Evolutionary conservation across 805 yeast genomes (phyloP).

Genomic region (Candida stauntonica): DNA sequence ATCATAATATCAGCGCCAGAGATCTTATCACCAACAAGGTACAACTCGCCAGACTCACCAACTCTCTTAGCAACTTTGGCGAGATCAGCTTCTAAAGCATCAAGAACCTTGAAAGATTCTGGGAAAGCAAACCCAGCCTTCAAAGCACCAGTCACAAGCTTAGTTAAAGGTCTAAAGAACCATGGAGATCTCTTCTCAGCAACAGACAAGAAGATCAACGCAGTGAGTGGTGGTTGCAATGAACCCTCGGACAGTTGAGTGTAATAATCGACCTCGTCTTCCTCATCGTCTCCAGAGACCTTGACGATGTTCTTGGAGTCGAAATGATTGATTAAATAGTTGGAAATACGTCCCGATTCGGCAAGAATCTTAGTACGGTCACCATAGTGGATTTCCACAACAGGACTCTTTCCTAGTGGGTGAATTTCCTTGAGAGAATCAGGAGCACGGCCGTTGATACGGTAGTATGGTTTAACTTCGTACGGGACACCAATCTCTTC

Average conservation of each 20-base stretch:
- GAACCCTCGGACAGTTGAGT: conserved; percentile 58
- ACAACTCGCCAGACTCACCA: conserved; percentile 16
- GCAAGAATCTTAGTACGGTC: conserved; percentile 34
- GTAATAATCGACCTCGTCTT: conserved; percentile 43
- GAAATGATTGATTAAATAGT: conserved; percentile 44
- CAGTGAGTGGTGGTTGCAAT: conserved; percentile 43
- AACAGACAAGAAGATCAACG: conserved; percentile 19
- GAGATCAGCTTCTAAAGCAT: conserved; percentile 33
- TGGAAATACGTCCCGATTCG: conserved; percentile 57
- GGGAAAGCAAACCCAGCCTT: conserved; percentile 37
- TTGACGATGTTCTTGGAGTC: conserved; percentile 37
- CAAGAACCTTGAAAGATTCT: conserved; percentile 38
- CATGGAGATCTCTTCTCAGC: conserved; percentile 38
- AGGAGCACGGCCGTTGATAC: conserved; percentile 47
- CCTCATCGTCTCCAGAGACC: conserved; percentile 34
- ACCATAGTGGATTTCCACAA: conserved; percentile 42
- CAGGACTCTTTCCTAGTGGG: conserved; percentile 62
- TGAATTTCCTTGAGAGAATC: conserved; percentile 46
- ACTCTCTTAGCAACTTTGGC: neutral
- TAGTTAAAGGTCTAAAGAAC: conserved; percentile 28
- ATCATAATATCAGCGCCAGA: conserved; percentile 54
- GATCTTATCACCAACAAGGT: conserved; percentile 44
- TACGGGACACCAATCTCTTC: conserved; percentile 54
- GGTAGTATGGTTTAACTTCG: conserved; percentile 45
- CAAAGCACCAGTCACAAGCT: neutral